Conservation (phyloP, 768 basidiomycete genomes). For the Leccinum boreale region DNA sequence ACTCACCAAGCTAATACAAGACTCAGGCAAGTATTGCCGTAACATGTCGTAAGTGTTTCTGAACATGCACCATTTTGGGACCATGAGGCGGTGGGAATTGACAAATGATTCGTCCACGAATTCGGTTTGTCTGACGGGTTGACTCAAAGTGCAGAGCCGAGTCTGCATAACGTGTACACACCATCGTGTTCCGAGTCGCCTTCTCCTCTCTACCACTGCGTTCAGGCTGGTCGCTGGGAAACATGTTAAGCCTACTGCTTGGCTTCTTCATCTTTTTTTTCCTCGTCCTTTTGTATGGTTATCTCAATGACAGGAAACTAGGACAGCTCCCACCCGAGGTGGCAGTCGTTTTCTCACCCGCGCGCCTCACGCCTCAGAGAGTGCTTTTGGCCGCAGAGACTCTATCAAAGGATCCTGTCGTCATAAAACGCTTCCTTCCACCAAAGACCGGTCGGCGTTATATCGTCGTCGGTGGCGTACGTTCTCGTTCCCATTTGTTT, state of each 20-base stretch:
- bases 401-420: conserved; percentile 34
- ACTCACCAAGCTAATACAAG: not conserved
- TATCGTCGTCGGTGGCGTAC: conserved; percentile 72
- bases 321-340: conserved; percentile 47
- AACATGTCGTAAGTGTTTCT: not conserved
- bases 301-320: conserved; percentile 54
- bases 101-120: not conserved
- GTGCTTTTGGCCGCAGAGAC: conserved; percentile 38
- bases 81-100: not conserved
- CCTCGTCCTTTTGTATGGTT: conserved; percentile 36
- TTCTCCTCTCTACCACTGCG: not conserved
- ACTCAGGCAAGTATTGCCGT: not conserved
- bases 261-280: conserved; percentile 3
- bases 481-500: conserved; percentile 19
- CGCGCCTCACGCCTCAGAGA: conserved; percentile 44
- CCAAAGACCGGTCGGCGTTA: conserved; percentile 71
- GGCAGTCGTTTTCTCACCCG: conserved; percentile 43
- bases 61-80: not conserved
- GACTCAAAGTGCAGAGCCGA: not conserved
- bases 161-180: not conserved
- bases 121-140: not conserved
- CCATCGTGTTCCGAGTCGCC: not conserved
- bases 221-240: not conserved
- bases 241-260: conserved; percentile 18
- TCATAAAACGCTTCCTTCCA: conserved; percentile 48